Conservation (phyloP, 306 rosid species). For the Sphenostylis stenocarpa region DNA sequence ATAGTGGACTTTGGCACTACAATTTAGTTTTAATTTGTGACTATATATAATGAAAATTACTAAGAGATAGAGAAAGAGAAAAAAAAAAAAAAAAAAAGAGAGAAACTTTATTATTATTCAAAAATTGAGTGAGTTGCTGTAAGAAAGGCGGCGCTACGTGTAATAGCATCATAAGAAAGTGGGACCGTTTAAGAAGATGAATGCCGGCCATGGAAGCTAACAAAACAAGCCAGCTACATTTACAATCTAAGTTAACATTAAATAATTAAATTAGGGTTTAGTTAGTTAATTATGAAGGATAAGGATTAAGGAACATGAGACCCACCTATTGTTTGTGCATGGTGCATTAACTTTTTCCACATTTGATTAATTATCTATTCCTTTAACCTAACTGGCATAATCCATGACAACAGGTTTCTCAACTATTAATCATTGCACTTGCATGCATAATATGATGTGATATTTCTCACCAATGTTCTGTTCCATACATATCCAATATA, state of each 20-base stretch:
- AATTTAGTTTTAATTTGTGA: conserved; percentile 3
- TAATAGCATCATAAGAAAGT: conserved; percentile 3
- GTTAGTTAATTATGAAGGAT: conserved; percentile 4
- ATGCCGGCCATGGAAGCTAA: background rate
- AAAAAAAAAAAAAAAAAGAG: no score
- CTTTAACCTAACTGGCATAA: background rate
- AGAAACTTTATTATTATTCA: background rate
- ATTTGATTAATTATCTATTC: background rate
- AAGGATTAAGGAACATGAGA: background rate
- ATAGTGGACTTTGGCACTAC: background rate
- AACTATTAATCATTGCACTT: background rate
- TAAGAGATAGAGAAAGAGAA: background rate
- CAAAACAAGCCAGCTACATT: conserved; percentile 12
- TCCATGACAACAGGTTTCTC: background rate
- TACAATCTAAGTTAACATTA: background rate
- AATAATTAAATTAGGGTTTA: background rate
- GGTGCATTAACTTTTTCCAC: background rate
- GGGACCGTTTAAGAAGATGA: background rate
- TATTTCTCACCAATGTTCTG: background rate
- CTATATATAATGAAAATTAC: background rate
- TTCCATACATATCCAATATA: background rate
- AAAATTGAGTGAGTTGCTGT: conserved; percentile 11
- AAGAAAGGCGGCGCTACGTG: conserved; percentile 36
- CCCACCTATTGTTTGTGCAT: background rate
- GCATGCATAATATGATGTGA: conserved; percentile 11